Base-by-base conservation (phyloP, 495 filamentous ascomycete genomes). In the Ascodesmis nigricans region DNA sequence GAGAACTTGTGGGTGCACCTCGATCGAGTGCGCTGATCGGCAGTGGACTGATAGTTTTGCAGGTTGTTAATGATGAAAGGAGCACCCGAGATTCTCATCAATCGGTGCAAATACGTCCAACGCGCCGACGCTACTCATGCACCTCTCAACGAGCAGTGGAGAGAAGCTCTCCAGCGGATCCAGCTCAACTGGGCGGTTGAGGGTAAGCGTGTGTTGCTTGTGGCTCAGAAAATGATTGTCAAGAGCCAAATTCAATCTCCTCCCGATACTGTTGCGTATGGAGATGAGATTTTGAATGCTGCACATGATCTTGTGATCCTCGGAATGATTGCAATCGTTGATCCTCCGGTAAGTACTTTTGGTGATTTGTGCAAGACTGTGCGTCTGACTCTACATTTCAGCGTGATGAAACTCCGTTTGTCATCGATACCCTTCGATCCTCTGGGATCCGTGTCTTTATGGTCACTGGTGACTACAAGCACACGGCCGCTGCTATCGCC, bases 401-500 rank as follows among this genome's bases (percentile, higher is more conserved):
- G 1, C 60, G 71, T 15, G 59, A 63, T 0, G 73, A 78, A 46
- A 76, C 74, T 20, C 63, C 65, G 0, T 58, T 61, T 3, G 71
- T 75, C 2, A 56, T 75, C 16, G 44, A 46, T 5, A 69, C 58
- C 4, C 54, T 75, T 5, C 59, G 69, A 24, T 58, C 63, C 1
- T 72, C 73, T 5, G 66, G 67, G 5, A 71, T 75, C 25, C 57
- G 65, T 13, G 61, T 76, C 20, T 69, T 73, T 41, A 77, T 76
- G 73, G 67, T 71, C n/a, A 80, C 75, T 16, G 75, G 76, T 21
- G 75, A 82, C 47, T 74, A 72, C 42, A 67, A 68, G 7, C 58
- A 75, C 14, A 80, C 75, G 1, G 74, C 73, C 0, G 60, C 66
- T 40, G 69, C 73, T 2, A 78, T 80, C 38, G 73, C 73, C 3